Base-by-base conservation (phyloP, 129 eudicot species). In the Lactuca saligna region DNA sequence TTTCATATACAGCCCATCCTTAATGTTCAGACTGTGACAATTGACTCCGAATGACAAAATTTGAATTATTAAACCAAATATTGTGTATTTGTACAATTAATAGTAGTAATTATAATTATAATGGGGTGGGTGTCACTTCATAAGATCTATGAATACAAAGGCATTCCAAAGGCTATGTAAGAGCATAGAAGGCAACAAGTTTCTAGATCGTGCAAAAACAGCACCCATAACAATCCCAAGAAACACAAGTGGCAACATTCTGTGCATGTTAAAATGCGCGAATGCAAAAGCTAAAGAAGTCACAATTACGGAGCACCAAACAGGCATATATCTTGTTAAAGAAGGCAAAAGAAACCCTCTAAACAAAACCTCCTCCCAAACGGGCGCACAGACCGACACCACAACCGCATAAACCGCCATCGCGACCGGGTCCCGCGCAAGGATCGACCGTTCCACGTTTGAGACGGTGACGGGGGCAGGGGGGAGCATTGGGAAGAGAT, bases 311-410 rank as follows among this genome's bases (percentile, higher is more conserved):
- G 88, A 82, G 66, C 90, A 79, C 95, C 95, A 87, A 38, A 84
- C 81, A 39, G 87, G 95, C 95, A 84, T 87, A 83, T 81, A 87
- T 66, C 81, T 82, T 34, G 88, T 84, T 64, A 87, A 84, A 8
- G 95, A 84, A 70, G 95, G 95, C 37, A 87, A 75, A 71, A 86
- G 92, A 76, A 86, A 86, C 68, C 92, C 91, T 12, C 88, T 78
- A 58, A 86, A 86, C 39, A 83, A 74, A n/a, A 86, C 75, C 86
- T 86, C 92, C 69, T 86, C 92, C 92, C 88, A 86, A 6, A 86
- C 74, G 0, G 88, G 92, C 13, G 92, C 92, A 57, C 95, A 87
- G 20, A 82, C 84, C 0, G 88, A 82, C 16, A 87, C 90, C 37
- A 87, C 90, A 8, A 75, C 10, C 11, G 77, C 77, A 63, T 87